phyloP scores from a whole-genome alignment of 2,329 filamentous ascomycete species.

The Aureobasidium pullulans region DNA sequence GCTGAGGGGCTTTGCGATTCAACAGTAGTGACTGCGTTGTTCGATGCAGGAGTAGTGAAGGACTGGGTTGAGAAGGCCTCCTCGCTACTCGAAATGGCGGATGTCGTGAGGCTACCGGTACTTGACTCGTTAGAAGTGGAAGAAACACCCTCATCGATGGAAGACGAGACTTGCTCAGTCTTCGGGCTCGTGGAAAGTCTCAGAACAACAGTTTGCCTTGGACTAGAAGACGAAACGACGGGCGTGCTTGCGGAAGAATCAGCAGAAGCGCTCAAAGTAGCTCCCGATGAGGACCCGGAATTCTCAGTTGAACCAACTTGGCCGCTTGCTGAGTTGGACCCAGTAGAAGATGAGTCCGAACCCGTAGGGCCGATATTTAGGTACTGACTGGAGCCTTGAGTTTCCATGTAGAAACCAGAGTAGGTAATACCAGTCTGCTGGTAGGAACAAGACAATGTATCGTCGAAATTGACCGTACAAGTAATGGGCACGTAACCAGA shows the following conservation, averaged over 20 bases:
- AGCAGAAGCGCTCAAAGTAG: not conserved
- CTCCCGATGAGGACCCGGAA: not conserved
- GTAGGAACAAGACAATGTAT: slow-evolving; percentile 3
- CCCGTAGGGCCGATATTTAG: not conserved
- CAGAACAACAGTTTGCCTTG: not conserved
- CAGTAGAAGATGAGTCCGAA: not conserved
- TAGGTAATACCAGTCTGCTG: not conserved
- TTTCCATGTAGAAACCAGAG: not conserved
- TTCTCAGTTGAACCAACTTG: not conserved
- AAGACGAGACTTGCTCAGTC: not conserved
- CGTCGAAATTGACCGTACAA: not conserved
- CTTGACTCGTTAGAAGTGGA: not conserved
- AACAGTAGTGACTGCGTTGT: not conserved
- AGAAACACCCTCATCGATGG: not conserved
- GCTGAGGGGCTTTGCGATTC: not conserved
- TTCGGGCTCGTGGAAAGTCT: not conserved
- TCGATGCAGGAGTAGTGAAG: not conserved
- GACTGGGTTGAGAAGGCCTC: not conserved
- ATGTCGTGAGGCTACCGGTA: not conserved
- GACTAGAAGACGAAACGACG: not conserved
- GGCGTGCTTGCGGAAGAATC: not conserved
- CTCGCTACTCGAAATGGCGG: not conserved
- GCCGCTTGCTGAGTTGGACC: not conserved
- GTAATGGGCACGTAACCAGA: not conserved
- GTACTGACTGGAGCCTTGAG: slow-evolving; percentile 1